These are phyloP conservation scores for Echeveria elegans DNA, from an alignment of 164 flowering plant genomes.

Conservation along the genomic window DNA sequence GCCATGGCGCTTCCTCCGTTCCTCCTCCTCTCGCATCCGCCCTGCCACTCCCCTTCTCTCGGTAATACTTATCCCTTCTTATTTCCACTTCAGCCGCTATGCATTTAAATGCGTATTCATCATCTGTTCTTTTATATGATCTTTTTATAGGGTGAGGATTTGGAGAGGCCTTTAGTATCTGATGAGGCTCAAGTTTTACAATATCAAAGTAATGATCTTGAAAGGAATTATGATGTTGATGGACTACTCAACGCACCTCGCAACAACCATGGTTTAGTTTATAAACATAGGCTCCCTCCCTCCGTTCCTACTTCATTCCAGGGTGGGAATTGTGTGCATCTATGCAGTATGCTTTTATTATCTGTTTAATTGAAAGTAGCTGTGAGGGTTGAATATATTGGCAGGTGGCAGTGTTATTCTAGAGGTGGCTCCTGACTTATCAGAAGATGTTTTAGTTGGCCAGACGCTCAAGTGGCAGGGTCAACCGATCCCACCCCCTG, in stretches of 20 bases:
- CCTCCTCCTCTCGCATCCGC: conserved; percentile 35
- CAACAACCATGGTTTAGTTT: conserved; percentile 38
- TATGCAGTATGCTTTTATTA: background rate
- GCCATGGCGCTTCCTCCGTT: conserved; percentile 71
- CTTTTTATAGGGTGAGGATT: conserved; percentile 59
- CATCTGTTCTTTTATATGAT: too few species aligned
- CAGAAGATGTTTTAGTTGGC: conserved; percentile 57
- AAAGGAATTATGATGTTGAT: conserved; percentile 36
- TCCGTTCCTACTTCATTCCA: conserved; percentile 33
- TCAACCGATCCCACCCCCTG: conserved; percentile 20
- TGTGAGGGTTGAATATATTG: conserved; percentile 11
- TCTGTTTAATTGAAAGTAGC: background rate
- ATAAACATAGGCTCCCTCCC: conserved; percentile 43
- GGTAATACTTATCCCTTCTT: too few species aligned
- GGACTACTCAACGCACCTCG: conserved; percentile 37
- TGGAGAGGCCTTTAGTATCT: conserved; percentile 77
- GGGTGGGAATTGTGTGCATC: conserved; percentile 25
- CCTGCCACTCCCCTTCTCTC: too few species aligned
- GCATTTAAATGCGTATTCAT: too few species aligned
- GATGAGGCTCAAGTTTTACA: conserved; percentile 28
- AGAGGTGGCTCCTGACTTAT: conserved; percentile 45
- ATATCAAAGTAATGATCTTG: conserved; percentile 29
- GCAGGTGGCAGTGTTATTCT: conserved; percentile 52
- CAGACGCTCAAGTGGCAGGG: conserved; percentile 61
- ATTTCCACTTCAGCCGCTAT: too few species aligned